These are phyloP conservation scores for Magnusiomyces ingens DNA, from an alignment of 1,139 yeast genomes.

Conservation along the genomic window DNA sequence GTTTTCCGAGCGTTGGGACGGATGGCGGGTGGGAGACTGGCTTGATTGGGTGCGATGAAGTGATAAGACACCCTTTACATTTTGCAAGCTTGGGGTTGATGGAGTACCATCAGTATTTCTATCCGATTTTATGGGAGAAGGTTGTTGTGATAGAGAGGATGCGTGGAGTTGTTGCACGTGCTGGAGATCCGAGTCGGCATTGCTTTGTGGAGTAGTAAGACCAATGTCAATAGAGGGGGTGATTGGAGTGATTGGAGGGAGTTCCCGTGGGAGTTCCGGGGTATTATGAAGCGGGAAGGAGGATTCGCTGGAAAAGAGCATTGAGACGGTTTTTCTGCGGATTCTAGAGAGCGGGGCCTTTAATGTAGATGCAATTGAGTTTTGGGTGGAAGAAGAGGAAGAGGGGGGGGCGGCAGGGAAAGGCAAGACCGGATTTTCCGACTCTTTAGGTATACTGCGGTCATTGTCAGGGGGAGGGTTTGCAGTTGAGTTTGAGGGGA, in stretches of 20 bases:
- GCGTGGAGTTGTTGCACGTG: too few species aligned
- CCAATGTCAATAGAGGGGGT: neutral
- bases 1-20: conserved; percentile 3
- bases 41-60: conserved; percentile 13
- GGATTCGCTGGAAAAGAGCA: conserved; percentile 17
- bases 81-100: neutral
- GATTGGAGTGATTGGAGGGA: conserved; percentile 2
- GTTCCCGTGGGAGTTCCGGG: neutral
- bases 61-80: conserved; percentile 7
- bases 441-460: neutral
- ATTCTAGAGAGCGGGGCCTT: conserved; percentile 18
- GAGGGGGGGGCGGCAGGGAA: neutral
- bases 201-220: too few species aligned
- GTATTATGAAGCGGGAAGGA: too few species aligned
- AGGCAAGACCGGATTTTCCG: neutral
- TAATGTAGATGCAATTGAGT: conserved; percentile 9
- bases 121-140: too few species aligned
- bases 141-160: too few species aligned
- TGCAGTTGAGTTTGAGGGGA: neutral
- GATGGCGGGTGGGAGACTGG: conserved; percentile 10
- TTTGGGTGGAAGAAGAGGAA: neutral
- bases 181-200: too few species aligned
- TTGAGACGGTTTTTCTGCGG: conserved; percentile 19
- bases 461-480: neutral
- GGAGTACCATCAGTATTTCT: too few species aligned